Percentiles rank a stretch among this genome's conserved stretches.
These are phyloP conservation scores for Zymoseptoria ardabiliae DNA, from an alignment of 2,329 filamentous ascomycete genomes.

Conservation along the genomic window DNA sequence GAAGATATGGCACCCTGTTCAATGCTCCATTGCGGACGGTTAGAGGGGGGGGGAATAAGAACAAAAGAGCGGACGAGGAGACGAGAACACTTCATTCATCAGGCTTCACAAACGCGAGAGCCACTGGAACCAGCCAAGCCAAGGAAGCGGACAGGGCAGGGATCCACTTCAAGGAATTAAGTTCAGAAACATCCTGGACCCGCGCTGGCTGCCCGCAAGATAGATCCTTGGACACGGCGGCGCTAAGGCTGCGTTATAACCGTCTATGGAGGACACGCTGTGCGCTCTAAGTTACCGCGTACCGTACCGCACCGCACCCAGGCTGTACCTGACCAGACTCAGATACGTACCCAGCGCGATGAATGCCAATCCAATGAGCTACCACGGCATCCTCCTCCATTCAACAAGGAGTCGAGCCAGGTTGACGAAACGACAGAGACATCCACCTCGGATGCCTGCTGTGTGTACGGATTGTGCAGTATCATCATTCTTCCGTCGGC, in stretches of 20 bases:
- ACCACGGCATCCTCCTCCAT: too few species aligned
- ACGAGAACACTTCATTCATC: background rate
- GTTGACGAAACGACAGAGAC: background rate
- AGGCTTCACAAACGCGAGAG: slow-evolving; percentile 4
- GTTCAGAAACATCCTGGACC: background rate
- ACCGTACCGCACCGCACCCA: background rate
- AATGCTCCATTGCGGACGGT: slow-evolving; percentile 17
- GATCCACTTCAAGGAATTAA: background rate
- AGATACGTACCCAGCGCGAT: background rate
- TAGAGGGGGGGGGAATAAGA: slow-evolving; percentile 5
- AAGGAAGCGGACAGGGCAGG: background rate
- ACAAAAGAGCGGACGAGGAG: background rate
- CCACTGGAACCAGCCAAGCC: background rate
- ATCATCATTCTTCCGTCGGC: background rate
- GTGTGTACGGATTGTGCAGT: background rate
- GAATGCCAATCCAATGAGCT: background rate
- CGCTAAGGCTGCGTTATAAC: background rate
- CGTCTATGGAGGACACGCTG: background rate
- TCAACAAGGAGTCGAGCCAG: background rate
- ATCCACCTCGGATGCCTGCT: background rate
- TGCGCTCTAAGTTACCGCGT: background rate
- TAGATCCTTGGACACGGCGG: background rate
- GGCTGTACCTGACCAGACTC: background rate
- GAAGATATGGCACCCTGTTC: slow-evolving; percentile 16
- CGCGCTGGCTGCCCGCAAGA: background rate